Conservation (phyloP, 805 yeast species). For the Metschnikowia similis region DNA sequence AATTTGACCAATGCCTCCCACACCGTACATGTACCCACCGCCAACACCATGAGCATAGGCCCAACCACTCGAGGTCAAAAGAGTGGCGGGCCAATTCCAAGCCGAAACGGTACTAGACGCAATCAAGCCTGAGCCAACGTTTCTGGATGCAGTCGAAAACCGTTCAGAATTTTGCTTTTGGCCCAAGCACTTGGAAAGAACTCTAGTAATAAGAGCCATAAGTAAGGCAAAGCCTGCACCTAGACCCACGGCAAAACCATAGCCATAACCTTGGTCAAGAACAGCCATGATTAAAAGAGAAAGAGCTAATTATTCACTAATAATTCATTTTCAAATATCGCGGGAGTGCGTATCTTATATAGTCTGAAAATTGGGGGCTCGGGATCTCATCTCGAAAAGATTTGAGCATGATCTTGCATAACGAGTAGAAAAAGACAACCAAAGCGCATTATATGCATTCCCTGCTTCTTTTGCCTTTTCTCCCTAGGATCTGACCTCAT, state of each 20-base stretch:
- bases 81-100: conserved; percentile 35
- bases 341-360: background rate
- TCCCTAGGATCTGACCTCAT: background rate
- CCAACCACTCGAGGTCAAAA: conserved; percentile 7
- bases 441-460: background rate
- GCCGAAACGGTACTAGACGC: conserved; percentile 9
- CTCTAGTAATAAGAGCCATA: conserved; percentile 6
- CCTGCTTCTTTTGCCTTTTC: background rate
- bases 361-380: background rate
- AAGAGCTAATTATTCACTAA: background rate
- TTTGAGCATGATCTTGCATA: background rate
- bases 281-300: conserved; percentile 1
- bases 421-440: background rate
- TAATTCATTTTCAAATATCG: background rate
- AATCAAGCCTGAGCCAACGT: conserved; percentile 7
- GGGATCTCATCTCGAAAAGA: background rate
- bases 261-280: conserved; percentile 6
- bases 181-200: conserved; percentile 6
- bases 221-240: conserved; percentile 10
- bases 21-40: conserved; percentile 7
- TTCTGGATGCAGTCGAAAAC: conserved; percentile 9
- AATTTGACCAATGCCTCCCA: conserved; percentile 16
- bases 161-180: conserved; percentile 11
- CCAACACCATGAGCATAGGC: conserved; percentile 7
- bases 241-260: conserved; percentile 7